phyloP scores from a whole-genome alignment of 1,284 basidiomycete genomes.

The Ceratobasidium sp. region DNA sequence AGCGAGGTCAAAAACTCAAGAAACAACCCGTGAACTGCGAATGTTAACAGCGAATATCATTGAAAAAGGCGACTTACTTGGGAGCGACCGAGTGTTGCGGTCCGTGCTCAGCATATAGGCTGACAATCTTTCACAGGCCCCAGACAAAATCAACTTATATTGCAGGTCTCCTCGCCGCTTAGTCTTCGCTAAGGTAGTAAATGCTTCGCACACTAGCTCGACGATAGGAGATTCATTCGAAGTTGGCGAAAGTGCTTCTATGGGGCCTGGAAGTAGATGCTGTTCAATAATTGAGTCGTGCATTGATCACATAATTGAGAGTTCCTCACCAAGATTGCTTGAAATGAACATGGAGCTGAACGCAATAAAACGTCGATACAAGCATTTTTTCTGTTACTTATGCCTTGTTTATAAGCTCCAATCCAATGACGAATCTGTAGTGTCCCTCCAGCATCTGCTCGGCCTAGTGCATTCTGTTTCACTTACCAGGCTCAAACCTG shows the following conservation, averaged over 20 bases:
- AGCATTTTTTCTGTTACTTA: not conserved
- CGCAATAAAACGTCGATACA: constrained; percentile 6
- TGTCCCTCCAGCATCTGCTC: not conserved
- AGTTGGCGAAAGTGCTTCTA: not conserved
- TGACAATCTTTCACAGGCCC: constrained; percentile 14
- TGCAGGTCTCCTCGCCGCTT: not conserved
- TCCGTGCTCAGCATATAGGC: not conserved
- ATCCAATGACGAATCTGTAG: constrained; percentile 23
- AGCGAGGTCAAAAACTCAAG: not conserved
- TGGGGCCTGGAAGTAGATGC: not conserved
- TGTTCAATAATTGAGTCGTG: not conserved
- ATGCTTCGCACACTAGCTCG: constrained; percentile 19
- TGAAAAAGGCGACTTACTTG: not conserved
- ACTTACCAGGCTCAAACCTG: constrained; percentile 22
- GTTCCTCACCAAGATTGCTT: constrained; percentile 21
- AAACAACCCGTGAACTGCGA: not conserved
- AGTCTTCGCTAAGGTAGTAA: not conserved
- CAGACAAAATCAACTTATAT: not conserved
- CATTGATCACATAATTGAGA: not conserved
- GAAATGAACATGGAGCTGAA: constrained; percentile 8
- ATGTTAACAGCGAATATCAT: not conserved
- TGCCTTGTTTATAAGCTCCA: not conserved
- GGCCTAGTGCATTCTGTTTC: not conserved
- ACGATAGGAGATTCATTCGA: not conserved
- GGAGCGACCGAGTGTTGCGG: not conserved